Conservation (phyloP, 768 basidiomycete species). For the Candolleomyces eurysporus region DNA sequence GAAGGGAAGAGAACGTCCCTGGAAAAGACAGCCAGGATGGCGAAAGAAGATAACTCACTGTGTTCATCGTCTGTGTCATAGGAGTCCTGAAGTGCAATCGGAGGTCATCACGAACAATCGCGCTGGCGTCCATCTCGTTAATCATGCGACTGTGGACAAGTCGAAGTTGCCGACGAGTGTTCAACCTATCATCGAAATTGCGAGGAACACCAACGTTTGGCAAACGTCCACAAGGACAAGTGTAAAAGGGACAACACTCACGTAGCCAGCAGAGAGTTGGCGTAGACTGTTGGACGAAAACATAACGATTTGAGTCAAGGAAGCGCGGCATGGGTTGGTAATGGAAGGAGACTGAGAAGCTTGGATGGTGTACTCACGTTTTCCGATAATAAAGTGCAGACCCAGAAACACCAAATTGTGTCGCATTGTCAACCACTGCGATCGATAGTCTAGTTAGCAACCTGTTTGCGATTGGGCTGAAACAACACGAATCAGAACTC, state of each 20-base stretch:
- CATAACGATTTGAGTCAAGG: neutral
- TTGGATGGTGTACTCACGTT: constrained; percentile 27
- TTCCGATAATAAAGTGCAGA: constrained; percentile 47
- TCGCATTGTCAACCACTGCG: constrained; percentile 46
- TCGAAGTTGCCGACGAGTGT: constrained; percentile 5
- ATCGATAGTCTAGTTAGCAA: neutral
- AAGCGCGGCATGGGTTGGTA: neutral
- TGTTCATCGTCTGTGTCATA: constrained; percentile 5
- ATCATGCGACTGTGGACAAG: constrained; percentile 7
- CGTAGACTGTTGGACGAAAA: constrained; percentile 36
- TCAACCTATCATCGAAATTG: neutral
- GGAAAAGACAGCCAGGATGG: neutral
- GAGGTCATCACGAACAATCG: constrained; percentile 10
- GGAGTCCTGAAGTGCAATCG: constrained; percentile 7
- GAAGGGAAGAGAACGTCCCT: no score
- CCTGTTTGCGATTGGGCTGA: neutral
- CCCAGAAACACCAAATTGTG: constrained; percentile 46
- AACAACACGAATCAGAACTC: constrained; percentile 12
- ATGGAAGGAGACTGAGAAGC: neutral
- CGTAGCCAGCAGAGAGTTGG: constrained; percentile 45
- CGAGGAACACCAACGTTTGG: neutral
- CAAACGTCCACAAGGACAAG: neutral
- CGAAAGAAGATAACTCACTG: neutral
- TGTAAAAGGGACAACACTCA: neutral
- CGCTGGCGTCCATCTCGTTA: constrained; percentile 9